Base-by-base conservation (phyloP, 2,329 filamentous ascomycete species). In the Sporothrix sp. region DNA sequence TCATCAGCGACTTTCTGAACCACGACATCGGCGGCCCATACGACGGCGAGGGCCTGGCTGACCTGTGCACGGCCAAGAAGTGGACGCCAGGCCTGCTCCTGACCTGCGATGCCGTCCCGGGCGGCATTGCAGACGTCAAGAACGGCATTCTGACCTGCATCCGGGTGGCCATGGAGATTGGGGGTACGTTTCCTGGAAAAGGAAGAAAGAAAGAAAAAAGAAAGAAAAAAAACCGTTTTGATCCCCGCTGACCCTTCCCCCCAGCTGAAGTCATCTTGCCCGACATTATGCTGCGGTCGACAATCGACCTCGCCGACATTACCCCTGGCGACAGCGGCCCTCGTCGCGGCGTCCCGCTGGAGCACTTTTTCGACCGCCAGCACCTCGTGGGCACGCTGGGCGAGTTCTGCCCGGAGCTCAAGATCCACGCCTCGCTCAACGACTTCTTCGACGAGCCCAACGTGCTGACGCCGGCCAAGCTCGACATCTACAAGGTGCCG, bases 71-170 rank as follows among this genome's bases (percentile, higher is more conserved):
- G 23, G 60, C 53, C 44, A 69, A 59, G 45, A 60, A 51, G 16
- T 74, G 71, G 70, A 64, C 61, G 1, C 60, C 63, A 1, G 67
- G 66, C 4, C 57, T 74, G 33, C 59, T 73, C 18, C 64, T 74
- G 58, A 64, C 66, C 18, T 71, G 72, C 52, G 66, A 68, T 16
- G 62, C 67, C n/a, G 62, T 65, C 6, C 61, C 66, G 2, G 72
- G 70, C 3, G 70, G 68, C 4, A 57, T 74, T n/a, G 68, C 63
- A 6, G 64, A 67, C 47, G 66, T 72, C 16, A 67, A 70, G 52
- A 71, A 71, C 55, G 67, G 66, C n/a, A 61, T 70, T 32, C 58
- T 74, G 47, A 67, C 66, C 52, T 74, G 71, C 58, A 58, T 74
- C 20, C 65, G 70, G 38, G 66, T 70, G 47, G 70, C 69, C 13